Percentiles rank a stretch among this genome's conserved stretches.
Conservation (phyloP, 352 stramenopile species). For the Phytophthora sp. region DNA sequence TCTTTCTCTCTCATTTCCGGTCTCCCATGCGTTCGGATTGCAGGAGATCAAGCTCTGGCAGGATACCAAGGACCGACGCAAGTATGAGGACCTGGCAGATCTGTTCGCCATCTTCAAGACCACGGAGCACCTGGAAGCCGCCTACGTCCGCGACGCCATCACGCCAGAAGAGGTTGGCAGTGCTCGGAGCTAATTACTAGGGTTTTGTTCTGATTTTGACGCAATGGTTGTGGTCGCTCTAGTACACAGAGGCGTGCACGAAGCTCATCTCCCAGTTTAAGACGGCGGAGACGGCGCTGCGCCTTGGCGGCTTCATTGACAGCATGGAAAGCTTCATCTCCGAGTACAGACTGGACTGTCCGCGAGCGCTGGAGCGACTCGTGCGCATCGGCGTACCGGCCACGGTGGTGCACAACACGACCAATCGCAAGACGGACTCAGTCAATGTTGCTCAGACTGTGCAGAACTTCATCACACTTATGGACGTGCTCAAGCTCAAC, state of each 20-base stretch:
- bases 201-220: not conserved
- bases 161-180: conserved; percentile 80
- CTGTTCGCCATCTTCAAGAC: conserved; percentile 98
- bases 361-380: conserved; percentile 93
- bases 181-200: not conserved
- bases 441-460: conserved; percentile 95
- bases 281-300: conserved; percentile 93
- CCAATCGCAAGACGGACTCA: conserved; percentile 83
- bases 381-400: conserved; percentile 94
- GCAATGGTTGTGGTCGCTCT: not conserved
- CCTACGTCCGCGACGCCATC: conserved; percentile 96
- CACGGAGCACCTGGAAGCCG: conserved; percentile 97
- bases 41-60: conserved; percentile 85
- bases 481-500: conserved; percentile 98
- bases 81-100: conserved; percentile 90
- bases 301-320: conserved; percentile 74
- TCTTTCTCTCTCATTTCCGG: not conserved
- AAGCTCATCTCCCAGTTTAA: conserved; percentile 99
- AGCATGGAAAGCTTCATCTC: conserved; percentile 91
- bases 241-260: conserved; percentile 97
- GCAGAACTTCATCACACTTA: conserved; percentile 98
- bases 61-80: conserved; percentile 86
- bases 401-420: conserved; percentile 89
- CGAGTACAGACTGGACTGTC: conserved; percentile 97
- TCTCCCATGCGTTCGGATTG: not conserved